Conservation (phyloP, 106 monocot species). For the Acorus gramineus region DNA sequence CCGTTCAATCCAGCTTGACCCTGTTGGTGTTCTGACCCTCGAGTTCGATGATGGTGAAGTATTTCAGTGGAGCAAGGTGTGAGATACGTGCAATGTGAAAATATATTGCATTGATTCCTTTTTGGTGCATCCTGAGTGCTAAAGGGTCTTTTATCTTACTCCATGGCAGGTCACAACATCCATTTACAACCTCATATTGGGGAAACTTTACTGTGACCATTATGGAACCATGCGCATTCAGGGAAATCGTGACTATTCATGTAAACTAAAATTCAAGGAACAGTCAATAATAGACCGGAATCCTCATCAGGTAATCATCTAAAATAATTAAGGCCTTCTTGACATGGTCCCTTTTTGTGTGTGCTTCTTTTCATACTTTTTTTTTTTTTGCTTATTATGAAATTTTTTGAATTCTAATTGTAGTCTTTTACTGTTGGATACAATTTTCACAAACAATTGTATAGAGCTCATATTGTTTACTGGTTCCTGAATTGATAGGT, state of each 20-base stretch:
- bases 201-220: constrained; percentile 86
- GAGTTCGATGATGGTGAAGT: no score
- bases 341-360: background rate
- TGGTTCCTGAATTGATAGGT: no score
- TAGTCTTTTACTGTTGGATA: no score
- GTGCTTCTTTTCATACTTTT: background rate
- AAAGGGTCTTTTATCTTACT: background rate
- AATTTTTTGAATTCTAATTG: no score
- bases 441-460: no score
- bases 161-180: constrained; percentile 62
- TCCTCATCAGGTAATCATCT: constrained; percentile 63
- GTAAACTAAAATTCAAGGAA: constrained; percentile 84
- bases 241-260: constrained; percentile 68
- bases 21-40: no score
- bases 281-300: constrained; percentile 88
- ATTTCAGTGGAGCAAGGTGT: background rate
- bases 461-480: no score
- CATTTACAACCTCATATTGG: constrained; percentile 84
- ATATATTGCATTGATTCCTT: constrained; percentile 1
- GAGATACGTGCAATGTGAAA: background rate
- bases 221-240: constrained; percentile 91
- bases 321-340: background rate
- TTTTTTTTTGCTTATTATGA: background rate
- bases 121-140: background rate
- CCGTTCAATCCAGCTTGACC: no score